Evolutionary conservation across 2,329 filamentous ascomycete species (phyloP), one percentile per base, ranked within the genome.

Genomic region (Botrytis hyacinthi): DNA sequence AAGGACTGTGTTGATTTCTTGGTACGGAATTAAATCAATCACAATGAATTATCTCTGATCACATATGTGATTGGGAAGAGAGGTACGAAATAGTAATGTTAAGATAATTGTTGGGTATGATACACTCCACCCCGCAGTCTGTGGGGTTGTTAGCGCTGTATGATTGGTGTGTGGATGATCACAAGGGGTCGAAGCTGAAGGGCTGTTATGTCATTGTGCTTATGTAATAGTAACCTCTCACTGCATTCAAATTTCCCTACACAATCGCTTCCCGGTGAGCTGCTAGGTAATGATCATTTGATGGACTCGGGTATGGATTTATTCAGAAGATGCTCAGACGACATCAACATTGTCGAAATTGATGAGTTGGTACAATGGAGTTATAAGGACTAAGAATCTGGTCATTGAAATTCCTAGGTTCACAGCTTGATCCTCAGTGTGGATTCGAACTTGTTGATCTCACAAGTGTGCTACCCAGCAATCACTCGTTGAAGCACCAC

Each of bases 111-210:
- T 57, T 57, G 35, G 18, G 65, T 68, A 42, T 57, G 48, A 57
- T 68, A 57, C 35, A n/a, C 5, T 54, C 54, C 66, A 69, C 66
- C 66, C 66, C 48, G 66, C 35, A 42, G 35, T 69, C 29, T 57
- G 48, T 68, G 66, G 48, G 48, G 66, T 57, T 9, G 35, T 68
- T 68, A 57, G 66, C 35, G 61, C 9, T 0, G 40, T 65, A 29
- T 57, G 35, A 57, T 57, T 57, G 66, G 44, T 62, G 40, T 46
- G 42, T 46, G 61, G 40, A n/a, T 67, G 60, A 42, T 63, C 60
- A 42, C 26, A 62, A 37, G 60, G 37, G 37, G 48, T 54, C 26
- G 32, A 12, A 60, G 35, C 35, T 60, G 32, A 37, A 35, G 8
- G 5, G 20, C 26, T 7, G 26, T 32, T 57, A 57, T 68, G 66